A percentile compares a stretch with the other conserved stretches of the same genome.
Evolutionary conservation across 2,329 filamentous ascomycete genomes (phyloP).

Genomic region (Zymoseptoria pseudotritici): DNA sequence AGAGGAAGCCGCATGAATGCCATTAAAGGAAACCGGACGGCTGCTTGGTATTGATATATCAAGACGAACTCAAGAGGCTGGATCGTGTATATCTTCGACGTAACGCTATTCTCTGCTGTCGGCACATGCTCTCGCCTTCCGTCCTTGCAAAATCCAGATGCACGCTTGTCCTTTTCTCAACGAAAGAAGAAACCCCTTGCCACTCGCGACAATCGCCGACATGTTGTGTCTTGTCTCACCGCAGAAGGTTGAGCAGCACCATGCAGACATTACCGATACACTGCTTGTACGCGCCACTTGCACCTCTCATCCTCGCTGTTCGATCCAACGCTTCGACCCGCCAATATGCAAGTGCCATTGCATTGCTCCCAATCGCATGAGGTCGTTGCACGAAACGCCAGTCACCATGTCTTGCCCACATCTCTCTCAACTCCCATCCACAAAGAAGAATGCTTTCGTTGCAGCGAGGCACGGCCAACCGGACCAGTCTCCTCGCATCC

Average conservation of each 20-base stretch:
- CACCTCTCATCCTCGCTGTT: not conserved
- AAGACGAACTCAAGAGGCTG: not conserved
- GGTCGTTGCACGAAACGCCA: not conserved
- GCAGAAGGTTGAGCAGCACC: slow-evolving; percentile 2
- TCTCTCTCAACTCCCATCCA: slow-evolving; percentile 1
- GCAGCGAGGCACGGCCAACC: not conserved
- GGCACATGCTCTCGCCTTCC: slow-evolving; percentile 3
- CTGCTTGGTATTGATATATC: no score
- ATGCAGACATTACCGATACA: slow-evolving; percentile 18
- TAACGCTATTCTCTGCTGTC: not conserved
- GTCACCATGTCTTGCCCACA: not conserved
- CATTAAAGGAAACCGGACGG: not conserved
- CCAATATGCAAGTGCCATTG: slow-evolving; percentile 13
- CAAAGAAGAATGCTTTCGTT: not conserved
- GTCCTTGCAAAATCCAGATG: not conserved
- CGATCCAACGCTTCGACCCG: slow-evolving; percentile 16
- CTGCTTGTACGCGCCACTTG: slow-evolving; percentile 3
- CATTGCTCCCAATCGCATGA: not conserved
- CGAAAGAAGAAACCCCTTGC: not conserved
- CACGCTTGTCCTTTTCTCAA: not conserved
- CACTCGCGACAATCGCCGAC: not conserved
- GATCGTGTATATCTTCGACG: not conserved
- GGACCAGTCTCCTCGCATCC: not conserved
- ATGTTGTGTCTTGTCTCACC: not conserved
- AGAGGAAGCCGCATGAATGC: not conserved